Evolutionary conservation across 140 eudicot species (phyloP).

Genomic region (Stevia rebaudiana): DNA sequence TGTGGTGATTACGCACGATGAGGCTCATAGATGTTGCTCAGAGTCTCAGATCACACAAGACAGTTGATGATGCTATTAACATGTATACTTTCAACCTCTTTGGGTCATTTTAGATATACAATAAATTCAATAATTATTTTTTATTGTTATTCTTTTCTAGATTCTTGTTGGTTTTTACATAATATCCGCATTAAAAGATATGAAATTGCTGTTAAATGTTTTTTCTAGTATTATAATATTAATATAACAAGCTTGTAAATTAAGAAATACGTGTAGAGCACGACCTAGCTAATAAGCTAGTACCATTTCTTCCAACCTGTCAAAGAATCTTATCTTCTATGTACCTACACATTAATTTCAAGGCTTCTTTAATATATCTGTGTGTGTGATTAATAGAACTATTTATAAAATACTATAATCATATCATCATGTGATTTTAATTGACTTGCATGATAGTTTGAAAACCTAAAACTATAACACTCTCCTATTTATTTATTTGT

Average conservation of each 20-base stretch:
- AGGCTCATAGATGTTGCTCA: conserved; percentile 21
- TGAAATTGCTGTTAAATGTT: no score
- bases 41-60: conserved; percentile 9
- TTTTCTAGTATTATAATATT: no score
- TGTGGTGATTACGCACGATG: conserved; percentile 20
- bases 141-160: no score
- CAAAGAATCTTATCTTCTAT: conserved; percentile 22
- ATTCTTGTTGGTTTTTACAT: neutral
- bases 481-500: no score
- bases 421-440: neutral
- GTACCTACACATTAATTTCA: neutral
- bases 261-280: neutral
- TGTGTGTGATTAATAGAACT: no score
- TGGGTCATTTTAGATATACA: neutral
- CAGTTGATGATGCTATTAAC: conserved; percentile 6
- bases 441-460: no score
- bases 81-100: neutral
- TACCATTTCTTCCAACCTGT: conserved; percentile 19
- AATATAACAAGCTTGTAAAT: no score
- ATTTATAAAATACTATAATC: neutral
- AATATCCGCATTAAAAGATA: no score
- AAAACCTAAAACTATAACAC: no score
- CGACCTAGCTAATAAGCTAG: neutral
- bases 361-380: neutral
- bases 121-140: neutral